Base-by-base conservation (phyloP, 164 flowering plant genomes). In the Akebia trifoliata region DNA sequence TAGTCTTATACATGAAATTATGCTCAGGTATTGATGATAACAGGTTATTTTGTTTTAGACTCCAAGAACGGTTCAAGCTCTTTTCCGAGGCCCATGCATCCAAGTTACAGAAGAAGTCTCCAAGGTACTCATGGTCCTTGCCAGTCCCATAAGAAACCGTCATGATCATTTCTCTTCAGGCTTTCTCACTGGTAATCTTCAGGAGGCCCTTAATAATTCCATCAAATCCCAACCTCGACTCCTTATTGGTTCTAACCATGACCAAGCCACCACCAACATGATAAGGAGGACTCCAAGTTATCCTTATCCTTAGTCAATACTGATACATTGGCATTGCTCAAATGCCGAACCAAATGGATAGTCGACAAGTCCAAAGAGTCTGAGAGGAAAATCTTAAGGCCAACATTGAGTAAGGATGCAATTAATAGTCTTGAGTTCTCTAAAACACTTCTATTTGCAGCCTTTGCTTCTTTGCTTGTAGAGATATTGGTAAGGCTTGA, bases 371-470 rank as follows among this genome's bases (percentile, higher is more conserved):
- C 61, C 0, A 54, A 17, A 36, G 72, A 68, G 22, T 46, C 60
- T 0, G 78, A 76, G 18, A 53, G 65, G 35, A 82, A 69, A 59
- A 26, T 57, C 0, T 61, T 93, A 51, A 76, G 96, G 73, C 83
- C 91, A 2, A 79, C 85, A 25, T 25, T 83, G 61, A 93, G 97
- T 60, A 89, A 85, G 67, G 62, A 80, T 24, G 81, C 78, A 0
- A 73, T 82, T 37, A 85, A 87, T 0, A 85, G 94, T 61, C 77
- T 89, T 0, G 98, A 93, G 64, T 93, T 93, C 74, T 84, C 97
- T 0, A 95, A 93, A 57, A 95, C 97, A 0, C 92, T 93, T 34
- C 97, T 97, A 0, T 85, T 93, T 47, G 94, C 98, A 0, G 94
- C 98, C 0, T 93, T 93, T 69, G 94, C 94, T n/a, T 87, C 98